A percentile compares a stretch with the other conserved stretches of the same genome.
Evolutionary conservation across 352 stramenopile genomes (phyloP).

Genomic region (Blastocystis sp.): DNA sequence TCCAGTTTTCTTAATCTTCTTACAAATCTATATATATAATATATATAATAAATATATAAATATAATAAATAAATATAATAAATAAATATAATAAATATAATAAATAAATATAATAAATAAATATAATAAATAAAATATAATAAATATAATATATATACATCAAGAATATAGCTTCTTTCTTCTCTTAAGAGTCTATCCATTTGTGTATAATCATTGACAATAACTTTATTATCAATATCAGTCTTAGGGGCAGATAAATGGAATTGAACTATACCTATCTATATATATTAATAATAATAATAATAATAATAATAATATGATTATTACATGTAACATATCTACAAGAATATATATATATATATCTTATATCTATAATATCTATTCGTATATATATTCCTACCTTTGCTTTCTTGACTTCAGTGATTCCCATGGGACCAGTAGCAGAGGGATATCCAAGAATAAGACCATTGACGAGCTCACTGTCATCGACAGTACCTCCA

Average conservation of each 20-base stretch:
- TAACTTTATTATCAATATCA: conserved; percentile 99
- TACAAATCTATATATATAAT: conserved; percentile 43
- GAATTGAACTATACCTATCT: conserved; percentile 58
- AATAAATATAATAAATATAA: too few relatives aligned
- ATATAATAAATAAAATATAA: too few relatives aligned
- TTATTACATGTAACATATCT: not conserved
- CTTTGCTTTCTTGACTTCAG: conserved; percentile 82
- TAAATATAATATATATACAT: conserved; percentile 48
- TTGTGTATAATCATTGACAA: conserved; percentile 92
- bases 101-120: too few relatives aligned
- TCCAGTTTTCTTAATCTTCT: conserved; percentile 90
- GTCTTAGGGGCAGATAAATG: conserved; percentile 93
- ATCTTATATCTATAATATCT: conserved; percentile 68
- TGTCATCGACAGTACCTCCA: conserved; percentile 95
- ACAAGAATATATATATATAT: not conserved
- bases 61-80: not conserved
- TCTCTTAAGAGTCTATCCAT: conserved; percentile 97
- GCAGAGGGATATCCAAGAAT: conserved; percentile 80
- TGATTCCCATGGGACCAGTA: conserved; percentile 18
- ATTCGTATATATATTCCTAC: too few relatives aligned
- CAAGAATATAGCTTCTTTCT: conserved; percentile 91
- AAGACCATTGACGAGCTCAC: conserved; percentile 81
- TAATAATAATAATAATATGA: too few relatives aligned
- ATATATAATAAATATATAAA: not conserved
- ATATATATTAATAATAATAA: not conserved